Evolutionary conservation across 2,329 filamentous ascomycete genomes (phyloP).

Genomic region (Apiospora malaysiana): DNA sequence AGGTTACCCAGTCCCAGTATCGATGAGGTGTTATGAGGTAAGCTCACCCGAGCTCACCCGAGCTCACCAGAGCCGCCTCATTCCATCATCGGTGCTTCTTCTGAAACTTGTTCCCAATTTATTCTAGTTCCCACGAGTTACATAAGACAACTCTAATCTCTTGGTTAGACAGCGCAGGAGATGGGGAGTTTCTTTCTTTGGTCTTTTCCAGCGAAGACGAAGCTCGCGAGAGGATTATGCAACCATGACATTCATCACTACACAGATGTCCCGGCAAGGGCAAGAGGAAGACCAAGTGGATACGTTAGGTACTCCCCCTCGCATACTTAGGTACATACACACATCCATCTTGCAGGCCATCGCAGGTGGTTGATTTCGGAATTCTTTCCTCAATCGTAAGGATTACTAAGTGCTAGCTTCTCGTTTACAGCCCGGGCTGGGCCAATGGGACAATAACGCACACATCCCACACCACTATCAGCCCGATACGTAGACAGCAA

Average conservation of each 20-base stretch:
- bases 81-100: constrained; percentile 12
- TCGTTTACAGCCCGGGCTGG: neutral
- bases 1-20: neutral
- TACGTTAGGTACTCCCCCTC: neutral
- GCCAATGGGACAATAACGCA: constrained; percentile 17
- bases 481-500: constrained; percentile 5
- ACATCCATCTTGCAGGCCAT: neutral
- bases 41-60: constrained; percentile 17
- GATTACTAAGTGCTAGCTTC: constrained; percentile 3
- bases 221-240: neutral
- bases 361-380: constrained; percentile 12
- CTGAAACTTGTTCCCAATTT: constrained; percentile 18
- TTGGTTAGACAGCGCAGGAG: neutral
- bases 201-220: neutral
- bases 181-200: neutral
- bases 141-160: constrained; percentile 17
- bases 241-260: neutral
- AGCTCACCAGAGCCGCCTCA: constrained; percentile 16
- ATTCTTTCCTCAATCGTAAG: constrained; percentile 15
- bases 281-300: neutral
- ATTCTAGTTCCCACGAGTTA: constrained; percentile 12
- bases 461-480: constrained; percentile 11
- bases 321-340: neutral
- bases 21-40: constrained; percentile 16
- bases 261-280: neutral